phyloP scores from a whole-genome alignment of 192 early-diverging fungal genomes.

The Backusella liffmaniae region DNA sequence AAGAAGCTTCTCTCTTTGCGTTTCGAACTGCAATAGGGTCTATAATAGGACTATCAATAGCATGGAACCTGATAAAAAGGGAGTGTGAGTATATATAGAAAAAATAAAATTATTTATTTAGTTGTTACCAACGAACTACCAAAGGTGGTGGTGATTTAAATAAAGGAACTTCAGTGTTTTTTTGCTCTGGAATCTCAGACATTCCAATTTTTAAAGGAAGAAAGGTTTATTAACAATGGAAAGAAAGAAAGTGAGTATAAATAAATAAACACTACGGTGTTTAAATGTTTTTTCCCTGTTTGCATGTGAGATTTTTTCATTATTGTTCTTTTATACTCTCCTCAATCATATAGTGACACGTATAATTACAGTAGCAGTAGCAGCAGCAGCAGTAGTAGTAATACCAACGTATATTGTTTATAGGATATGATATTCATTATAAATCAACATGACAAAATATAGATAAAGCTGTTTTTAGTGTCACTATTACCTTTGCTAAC shows the following conservation, averaged over 20 bases:
- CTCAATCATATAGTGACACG: not conserved
- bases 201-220: not conserved
- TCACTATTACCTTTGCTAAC: no score
- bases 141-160: not conserved
- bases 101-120: not conserved
- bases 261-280: not conserved
- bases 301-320: not conserved
- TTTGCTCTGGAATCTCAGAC: not conserved
- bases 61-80: constrained; percentile 42
- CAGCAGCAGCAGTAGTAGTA: not conserved
- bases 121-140: constrained; percentile 7
- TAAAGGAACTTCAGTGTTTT: not conserved
- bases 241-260: not conserved
- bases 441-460: not conserved
- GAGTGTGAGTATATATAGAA: not conserved
- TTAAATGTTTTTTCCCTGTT: not conserved
- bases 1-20: constrained; percentile 21
- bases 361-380: not conserved
- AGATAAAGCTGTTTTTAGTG: no score
- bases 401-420: not conserved
- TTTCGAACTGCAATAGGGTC: constrained; percentile 22
- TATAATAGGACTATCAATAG: constrained; percentile 40
- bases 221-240: not conserved
- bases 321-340: not conserved
- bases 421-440: not conserved